Evolutionary conservation across 2,329 filamentous ascomycete genomes (phyloP), one percentile per base, ranked within the genome.

Genomic region (Fusarium hainanense): DNA sequence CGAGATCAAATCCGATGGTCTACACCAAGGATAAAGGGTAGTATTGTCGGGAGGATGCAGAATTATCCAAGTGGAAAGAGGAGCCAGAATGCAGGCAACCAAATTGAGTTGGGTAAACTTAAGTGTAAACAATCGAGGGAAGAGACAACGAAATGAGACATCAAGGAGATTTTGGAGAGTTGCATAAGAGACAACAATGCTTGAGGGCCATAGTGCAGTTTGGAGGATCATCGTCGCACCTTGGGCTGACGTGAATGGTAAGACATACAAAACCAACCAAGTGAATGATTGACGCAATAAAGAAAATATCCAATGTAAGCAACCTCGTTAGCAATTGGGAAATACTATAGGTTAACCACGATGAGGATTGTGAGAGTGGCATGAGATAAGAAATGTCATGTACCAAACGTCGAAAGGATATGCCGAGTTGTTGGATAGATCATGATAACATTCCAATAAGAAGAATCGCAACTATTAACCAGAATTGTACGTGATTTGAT

Each of bases 21-120:
- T 23, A 52, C 30, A 43, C 25, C 43, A 40, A 58, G 51, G 58
- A 47, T 43, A 42, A 48, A 48, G 28, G 37, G 51, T 54, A 40
- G 48, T 50, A 55, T 54, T 34, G 27, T 54, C 68, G 68, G 68
- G 54, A 71, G 30, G 41, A 41, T 71, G 68, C 68, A 70, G 68
- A 46, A 70, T 37, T 54, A 64, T 28, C 34, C 28, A 59, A 68
- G 37, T 41, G 28, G 48, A 40, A 42, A 44, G 55, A 59, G 28
- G 43, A 70, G 49, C 50, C 41, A 48, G 48, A 34, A 70, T 68
- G 68, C 68, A 71, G 48, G 68, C 32, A 44, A 49, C 68, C 68
- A 46, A 55, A 64, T 57, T 47, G 12, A 64, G 47, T 25, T 51
- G 34, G 25, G 27, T 12, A 21, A 18, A 12, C 20, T 41, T n/a